Evolutionary conservation across 1,284 basidiomycete genomes (phyloP).

Genomic region (Dichomitus squalens): DNA sequence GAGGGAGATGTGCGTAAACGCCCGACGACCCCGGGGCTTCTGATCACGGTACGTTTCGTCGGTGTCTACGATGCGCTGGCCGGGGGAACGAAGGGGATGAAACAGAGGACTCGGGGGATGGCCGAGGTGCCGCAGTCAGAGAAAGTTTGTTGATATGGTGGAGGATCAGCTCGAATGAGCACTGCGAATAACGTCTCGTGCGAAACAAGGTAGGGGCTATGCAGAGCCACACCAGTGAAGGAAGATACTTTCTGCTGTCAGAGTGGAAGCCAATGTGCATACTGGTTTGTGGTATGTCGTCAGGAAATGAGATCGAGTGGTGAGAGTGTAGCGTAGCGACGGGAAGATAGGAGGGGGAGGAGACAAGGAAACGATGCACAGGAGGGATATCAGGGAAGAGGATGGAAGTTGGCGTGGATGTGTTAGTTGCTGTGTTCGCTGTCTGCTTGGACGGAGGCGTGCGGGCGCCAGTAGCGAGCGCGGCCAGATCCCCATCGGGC

Average conservation of each 20-base stretch:
- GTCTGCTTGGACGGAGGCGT: background rate
- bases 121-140: background rate
- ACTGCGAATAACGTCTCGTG: too few relatives aligned
- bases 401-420: background rate
- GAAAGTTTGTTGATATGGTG: background rate
- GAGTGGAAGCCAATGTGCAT: background rate
- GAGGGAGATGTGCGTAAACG: background rate
- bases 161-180: background rate
- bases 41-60: too few relatives aligned
- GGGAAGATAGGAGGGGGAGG: background rate
- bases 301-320: background rate
- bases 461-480: background rate
- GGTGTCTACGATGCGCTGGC: background rate
- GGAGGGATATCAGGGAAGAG: background rate
- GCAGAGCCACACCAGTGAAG: too few relatives aligned
- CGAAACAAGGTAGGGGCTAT: background rate
- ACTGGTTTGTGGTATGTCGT: background rate
- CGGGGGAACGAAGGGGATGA: background rate
- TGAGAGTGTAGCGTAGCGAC: background rate
- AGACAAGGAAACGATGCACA: background rate
- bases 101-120: background rate
- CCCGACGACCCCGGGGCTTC: background rate
- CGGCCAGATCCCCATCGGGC: constrained; percentile 1
- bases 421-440: background rate
- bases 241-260: too few relatives aligned